These are phyloP conservation scores for Paramecium octaurelia DNA, from an alignment of 73 alveolate genomes.

Conservation along the genomic window DNA sequence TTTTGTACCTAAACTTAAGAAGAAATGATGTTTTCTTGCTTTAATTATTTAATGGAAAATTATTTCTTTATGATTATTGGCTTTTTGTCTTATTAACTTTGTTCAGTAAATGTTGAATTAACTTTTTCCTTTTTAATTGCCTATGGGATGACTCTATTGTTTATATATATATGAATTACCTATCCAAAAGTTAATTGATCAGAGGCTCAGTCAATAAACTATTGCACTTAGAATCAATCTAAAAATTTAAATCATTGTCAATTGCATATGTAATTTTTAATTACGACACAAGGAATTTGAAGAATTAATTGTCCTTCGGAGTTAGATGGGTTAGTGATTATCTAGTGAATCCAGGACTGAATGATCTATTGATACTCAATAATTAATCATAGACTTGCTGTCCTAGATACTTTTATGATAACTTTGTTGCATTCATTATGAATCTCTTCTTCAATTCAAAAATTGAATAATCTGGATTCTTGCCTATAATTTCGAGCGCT, in stretches of 20 bases:
- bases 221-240: neutral
- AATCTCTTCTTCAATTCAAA: neutral
- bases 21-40: neutral
- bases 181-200: neutral
- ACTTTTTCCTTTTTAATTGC: neutral
- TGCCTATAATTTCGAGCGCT: conserved; percentile 19
- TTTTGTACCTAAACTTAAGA: neutral
- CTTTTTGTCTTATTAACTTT: neutral
- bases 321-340: neutral
- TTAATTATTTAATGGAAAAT: neutral
- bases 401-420: neutral
- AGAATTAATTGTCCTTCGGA: neutral
- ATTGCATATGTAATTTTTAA: neutral
- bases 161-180: neutral
- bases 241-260: neutral
- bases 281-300: neutral
- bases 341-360: neutral
- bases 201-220: neutral
- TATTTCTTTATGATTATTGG: neutral
- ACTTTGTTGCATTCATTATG: neutral
- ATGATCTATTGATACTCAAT: neutral
- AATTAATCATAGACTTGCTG: neutral
- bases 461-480: neutral
- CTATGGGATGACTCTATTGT: neutral
- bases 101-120: neutral